Percentiles rank a stretch among this genome's conserved stretches.
Evolutionary conservation across 306 rosid species (phyloP).

Genomic region (Trifolium pratense): DNA sequence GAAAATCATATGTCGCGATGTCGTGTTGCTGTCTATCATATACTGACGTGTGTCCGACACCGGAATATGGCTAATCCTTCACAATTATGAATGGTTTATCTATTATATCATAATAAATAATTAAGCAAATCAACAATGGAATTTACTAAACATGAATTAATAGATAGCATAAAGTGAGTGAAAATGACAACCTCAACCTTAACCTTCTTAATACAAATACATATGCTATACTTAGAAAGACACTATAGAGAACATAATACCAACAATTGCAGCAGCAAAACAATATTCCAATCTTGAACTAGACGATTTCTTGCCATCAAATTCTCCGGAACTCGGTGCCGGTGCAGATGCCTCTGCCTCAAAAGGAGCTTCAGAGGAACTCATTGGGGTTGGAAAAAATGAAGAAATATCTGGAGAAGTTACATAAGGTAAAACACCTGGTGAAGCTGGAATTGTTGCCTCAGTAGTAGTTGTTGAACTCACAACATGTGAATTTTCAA

Average conservation of each 20-base stretch:
- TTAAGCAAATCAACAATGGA: constrained; percentile 19
- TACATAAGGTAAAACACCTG: constrained; percentile 56
- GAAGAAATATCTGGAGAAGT: constrained; percentile 64
- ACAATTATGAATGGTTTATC: not conserved
- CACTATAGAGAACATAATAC: constrained; percentile 36
- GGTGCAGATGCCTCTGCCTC: constrained; percentile 43
- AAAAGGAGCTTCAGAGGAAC: constrained; percentile 39
- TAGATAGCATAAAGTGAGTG: not conserved
- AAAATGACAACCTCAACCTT: constrained; percentile 1
- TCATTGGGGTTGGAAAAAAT: constrained; percentile 62
- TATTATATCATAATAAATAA: not conserved
- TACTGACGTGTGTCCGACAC: too few relatives aligned
- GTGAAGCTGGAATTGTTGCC: constrained; percentile 64
- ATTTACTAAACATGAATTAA: constrained; percentile 18
- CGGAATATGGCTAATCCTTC: too few relatives aligned
- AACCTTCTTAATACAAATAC: constrained; percentile 5
- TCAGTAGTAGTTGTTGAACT: constrained; percentile 43
- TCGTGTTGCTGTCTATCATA: too few relatives aligned
- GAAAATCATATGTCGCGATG: too few relatives aligned
- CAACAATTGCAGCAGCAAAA: constrained; percentile 39
- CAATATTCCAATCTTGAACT: constrained; percentile 34
- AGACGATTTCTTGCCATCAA: constrained; percentile 61
- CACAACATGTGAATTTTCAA: constrained; percentile 41
- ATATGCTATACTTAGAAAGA: constrained; percentile 26
- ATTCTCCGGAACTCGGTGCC: constrained; percentile 61